Evolutionary conservation across 345 rosid species (phyloP).

Genomic region (Brassica napus): Da-Ae NC_063448.1:18347001-18347500

Average conservation of each 20-base stretch:
- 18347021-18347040: neutral
- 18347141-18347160: conserved; percentile 27
- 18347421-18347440: conserved; percentile 19
- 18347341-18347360: conserved; percentile 48
- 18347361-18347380: conserved; percentile 40
- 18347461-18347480: conserved; percentile 33
- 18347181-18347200: neutral
- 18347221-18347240: conserved; percentile 42
- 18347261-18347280: conserved; percentile 32
- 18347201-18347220: conserved; percentile 42
- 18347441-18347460: conserved; percentile 29
- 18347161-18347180: neutral
- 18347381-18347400: conserved; percentile 29
- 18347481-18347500: conserved; percentile 36
- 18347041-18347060: neutral
- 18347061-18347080: neutral
- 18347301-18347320: conserved; percentile 12
- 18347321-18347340: conserved; percentile 42
- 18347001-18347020: neutral
- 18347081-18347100: conserved; percentile 14
- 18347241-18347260: conserved; percentile 41
- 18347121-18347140: conserved; percentile 28
- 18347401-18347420: conserved; percentile 31
- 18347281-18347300: conserved; percentile 9
- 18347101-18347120: conserved; percentile 4